Conservation (phyloP, 2,329 filamentous ascomycete species). For the Stemphylium lycopersici region DNA sequence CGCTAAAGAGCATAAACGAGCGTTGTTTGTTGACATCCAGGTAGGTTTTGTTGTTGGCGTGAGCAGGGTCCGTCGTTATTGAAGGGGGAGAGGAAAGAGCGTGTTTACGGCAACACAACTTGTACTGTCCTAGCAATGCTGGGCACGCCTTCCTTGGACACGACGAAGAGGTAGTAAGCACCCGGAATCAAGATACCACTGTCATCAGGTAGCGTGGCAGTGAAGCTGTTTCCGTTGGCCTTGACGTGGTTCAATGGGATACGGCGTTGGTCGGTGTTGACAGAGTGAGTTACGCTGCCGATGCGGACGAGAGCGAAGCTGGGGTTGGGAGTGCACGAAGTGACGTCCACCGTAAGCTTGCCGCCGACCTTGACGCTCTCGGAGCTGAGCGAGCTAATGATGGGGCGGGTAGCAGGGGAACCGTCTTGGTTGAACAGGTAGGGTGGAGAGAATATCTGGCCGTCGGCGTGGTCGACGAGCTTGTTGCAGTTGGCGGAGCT, state of each 20-base stretch:
- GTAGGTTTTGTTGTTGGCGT: not conserved
- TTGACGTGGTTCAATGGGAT: constrained; percentile 24
- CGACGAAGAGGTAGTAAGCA: constrained; percentile 33
- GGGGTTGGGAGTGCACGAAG: constrained; percentile 6
- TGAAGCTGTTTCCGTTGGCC: constrained; percentile 11
- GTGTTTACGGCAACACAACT: constrained; percentile 18
- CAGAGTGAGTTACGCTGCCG: constrained; percentile 37
- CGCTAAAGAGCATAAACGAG: not conserved
- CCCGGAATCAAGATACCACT: constrained; percentile 32
- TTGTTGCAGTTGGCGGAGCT: constrained; percentile 36
- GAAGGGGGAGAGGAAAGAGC: not conserved
- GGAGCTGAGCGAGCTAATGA: constrained; percentile 19
- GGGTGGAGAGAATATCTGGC: constrained; percentile 36
- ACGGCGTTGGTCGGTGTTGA: constrained; percentile 38
- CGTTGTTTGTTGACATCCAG: not conserved
- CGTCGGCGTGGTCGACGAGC: constrained; percentile 35
- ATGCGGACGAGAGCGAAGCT: constrained; percentile 31
- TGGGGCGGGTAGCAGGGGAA: constrained; percentile 23
- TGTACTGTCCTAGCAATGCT: constrained; percentile 30
- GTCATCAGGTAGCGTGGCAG: constrained; percentile 28
- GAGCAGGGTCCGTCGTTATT: not conserved
- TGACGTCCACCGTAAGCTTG: constrained; percentile 19
- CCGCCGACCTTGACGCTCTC: constrained; percentile 28
- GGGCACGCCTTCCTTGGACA: constrained; percentile 27
- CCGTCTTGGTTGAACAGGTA: constrained; percentile 37